Evolutionary conservation across 345 rosid genomes (phyloP), one percentile per base, ranked within the genome.

Genomic region (Capsella bursapastoris): DNA sequence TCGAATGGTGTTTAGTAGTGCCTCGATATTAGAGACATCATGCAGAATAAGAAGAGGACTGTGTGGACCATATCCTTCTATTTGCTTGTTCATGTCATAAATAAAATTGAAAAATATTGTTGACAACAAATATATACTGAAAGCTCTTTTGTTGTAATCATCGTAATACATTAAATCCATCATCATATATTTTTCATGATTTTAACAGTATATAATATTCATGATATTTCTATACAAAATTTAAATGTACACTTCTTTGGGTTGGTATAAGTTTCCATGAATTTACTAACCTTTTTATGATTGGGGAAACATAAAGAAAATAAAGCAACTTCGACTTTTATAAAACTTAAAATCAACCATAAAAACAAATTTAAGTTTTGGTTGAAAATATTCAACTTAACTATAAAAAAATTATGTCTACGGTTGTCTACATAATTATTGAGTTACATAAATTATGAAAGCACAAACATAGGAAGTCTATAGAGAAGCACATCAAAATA

Each of bases 41-140:
- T 22, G 25, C 25, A 57, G 28, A 35, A 8, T 25, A 1, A 66
- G 27, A 37, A 53, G 50, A 29, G 25, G 25, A 22, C 25, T 22
- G 25, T 22, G 72, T 67, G 68, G 78, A 67, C 73, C 73, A 66
- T 40, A 12, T 52, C 28, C 34, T 47, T 66, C 44, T 66, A 12
- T 74, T 48, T 57, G 51, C 15, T 74, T 47, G 55, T 49, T 66
- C 14, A 38, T 74, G 44, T 58, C 66, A 66, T 66, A 51, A 47
- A 37, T 57, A 28, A 31, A 31, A 22, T n/a, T 44, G 49, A 22
- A 22, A 22, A 22, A 22, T 22, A 22, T 22, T 22, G 25, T 22
- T 22, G 25, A 22, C 25, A 22, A 22, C 25, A 22, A 22, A 22
- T 22, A 22, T 22, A 22, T 22, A 22, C 25, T 22, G 25, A 55